Conservation (phyloP, 768 basidiomycete genomes). For the Mycena metata region DNA sequence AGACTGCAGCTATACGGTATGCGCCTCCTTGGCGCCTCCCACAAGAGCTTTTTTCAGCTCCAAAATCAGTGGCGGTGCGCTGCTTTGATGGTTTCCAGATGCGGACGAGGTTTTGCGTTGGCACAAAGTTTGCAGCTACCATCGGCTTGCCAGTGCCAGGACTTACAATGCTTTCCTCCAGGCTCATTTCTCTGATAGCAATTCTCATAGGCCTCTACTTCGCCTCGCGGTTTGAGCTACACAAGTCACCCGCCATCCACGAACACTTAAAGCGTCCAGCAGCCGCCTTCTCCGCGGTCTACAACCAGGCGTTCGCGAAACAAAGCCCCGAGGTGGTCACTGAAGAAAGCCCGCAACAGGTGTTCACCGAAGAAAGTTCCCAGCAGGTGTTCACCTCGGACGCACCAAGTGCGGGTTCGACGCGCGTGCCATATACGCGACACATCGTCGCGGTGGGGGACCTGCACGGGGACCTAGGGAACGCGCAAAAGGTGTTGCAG, state of each 20-base stretch:
- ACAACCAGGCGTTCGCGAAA: not conserved
- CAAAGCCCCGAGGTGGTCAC: not conserved
- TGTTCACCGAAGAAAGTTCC: constrained; percentile 3
- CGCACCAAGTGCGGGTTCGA: constrained; percentile 10
- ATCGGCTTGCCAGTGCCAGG: too few species aligned
- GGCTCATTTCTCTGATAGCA: constrained; percentile 16
- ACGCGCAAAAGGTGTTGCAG: constrained; percentile 83
- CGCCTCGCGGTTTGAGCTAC: constrained; percentile 24
- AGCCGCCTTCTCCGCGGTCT: constrained; percentile 14
- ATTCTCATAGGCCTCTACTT: constrained; percentile 21
- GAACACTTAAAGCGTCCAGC: not conserved
- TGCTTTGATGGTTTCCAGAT: too few species aligned
- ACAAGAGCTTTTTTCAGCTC: too few species aligned
- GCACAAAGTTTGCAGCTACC: too few species aligned
- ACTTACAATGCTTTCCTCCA: constrained; percentile 9
- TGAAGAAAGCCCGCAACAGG: constrained; percentile 8
- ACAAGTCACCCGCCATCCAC: constrained; percentile 8
- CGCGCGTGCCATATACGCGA: constrained; percentile 52
- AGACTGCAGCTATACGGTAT: too few species aligned
- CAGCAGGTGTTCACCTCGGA: constrained; percentile 18
- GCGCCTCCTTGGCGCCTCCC: too few species aligned
- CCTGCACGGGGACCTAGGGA: constrained; percentile 88
- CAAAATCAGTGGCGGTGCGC: too few species aligned
- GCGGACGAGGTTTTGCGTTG: too few species aligned
- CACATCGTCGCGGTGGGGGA: constrained; percentile 93